Percentiles rank a stretch among this genome's conserved stretches.
Conservation (phyloP, 139 green algal genomes). For the Pleodorina starrii region DNA sequence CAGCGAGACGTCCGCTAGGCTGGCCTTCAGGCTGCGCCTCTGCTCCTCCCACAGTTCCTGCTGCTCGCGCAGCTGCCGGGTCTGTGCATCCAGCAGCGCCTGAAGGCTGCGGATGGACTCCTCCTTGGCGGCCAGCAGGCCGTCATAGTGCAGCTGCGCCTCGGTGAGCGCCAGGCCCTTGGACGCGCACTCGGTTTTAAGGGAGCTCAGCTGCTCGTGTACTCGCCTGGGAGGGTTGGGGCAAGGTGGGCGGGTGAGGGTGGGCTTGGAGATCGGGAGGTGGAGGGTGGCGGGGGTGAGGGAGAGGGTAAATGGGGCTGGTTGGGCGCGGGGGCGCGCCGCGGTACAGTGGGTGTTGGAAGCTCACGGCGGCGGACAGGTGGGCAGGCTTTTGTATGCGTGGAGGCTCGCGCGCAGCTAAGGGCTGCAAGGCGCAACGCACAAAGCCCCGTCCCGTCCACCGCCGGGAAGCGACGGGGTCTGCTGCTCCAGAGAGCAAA, state of each 20-base stretch:
- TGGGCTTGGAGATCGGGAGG: no score
- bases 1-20: slow-evolving; percentile 3
- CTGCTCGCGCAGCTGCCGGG: slow-evolving; percentile 5
- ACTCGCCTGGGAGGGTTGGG: background rate
- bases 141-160: slow-evolving; percentile 45
- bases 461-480: no score
- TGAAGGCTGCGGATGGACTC: slow-evolving; percentile 53
- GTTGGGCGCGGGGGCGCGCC: no score
- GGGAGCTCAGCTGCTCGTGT: slow-evolving; percentile 45
- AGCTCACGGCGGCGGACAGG: no score
- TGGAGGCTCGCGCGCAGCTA: no score
- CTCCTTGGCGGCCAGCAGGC: slow-evolving; percentile 59
- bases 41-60: slow-evolving; percentile 43
- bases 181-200: background rate
- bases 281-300: no score
- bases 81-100: slow-evolving; percentile 48
- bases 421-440: no score
- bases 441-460: no score
- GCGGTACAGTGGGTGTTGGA: no score
- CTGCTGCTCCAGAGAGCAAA: no score
- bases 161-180: slow-evolving; percentile 30
- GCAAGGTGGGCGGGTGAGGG: background rate
- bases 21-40: slow-evolving; percentile 40
- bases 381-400: no score
- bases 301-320: no score